Evolutionary conservation across 2,329 filamentous ascomycete genomes (phyloP), one percentile per base, ranked within the genome.

Genomic region (Exophiala oligosperma): DNA sequence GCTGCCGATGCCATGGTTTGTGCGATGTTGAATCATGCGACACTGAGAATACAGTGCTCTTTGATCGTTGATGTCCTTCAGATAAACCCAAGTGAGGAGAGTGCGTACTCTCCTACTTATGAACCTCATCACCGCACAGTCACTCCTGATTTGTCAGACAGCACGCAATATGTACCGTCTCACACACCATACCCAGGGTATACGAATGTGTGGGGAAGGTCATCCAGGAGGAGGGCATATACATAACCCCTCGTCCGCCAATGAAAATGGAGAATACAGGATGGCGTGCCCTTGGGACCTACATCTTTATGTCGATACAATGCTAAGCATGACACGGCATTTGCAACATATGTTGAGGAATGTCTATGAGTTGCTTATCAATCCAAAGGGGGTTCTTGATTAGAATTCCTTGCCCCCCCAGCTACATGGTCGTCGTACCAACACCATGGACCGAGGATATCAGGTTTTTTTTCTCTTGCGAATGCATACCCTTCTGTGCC

Each of bases 401-500:
- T 63, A 63, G 56, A 63, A 52, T 56, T 63, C 58, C 57, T 61
- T 60, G 55, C 70, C 70, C 5, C 17, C 79, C 71, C 4, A 90
- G 73, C 60, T 79, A 83, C 0, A 84, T 90, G 52, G 91, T 80
- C 1, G 78, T 81, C 0, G 86, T 91, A 0, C 88, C 88, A 70
- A 91, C 88, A 23, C 78, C 76, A 21, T 91, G 71, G 0, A 23
- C 78, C 76, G 21, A 91, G 71, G 0, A 84, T 74, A 38, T 82
- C 81, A 2, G 75, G 76, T 56, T 82, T 78, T 64, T 90, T 87
- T 65, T 88, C 17, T 17, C 17, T 17, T 17, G 17, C 84, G 1
- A 91, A 71, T 12, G 69, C 79, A 67, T 89, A 89, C 0, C 81
- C 79, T 51, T 17, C 81, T 77, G 72, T 80, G 81, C 43, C 72